Conservation (phyloP, 2,329 filamentous ascomycete genomes). For the Trichoderma lentiforme region DNA sequence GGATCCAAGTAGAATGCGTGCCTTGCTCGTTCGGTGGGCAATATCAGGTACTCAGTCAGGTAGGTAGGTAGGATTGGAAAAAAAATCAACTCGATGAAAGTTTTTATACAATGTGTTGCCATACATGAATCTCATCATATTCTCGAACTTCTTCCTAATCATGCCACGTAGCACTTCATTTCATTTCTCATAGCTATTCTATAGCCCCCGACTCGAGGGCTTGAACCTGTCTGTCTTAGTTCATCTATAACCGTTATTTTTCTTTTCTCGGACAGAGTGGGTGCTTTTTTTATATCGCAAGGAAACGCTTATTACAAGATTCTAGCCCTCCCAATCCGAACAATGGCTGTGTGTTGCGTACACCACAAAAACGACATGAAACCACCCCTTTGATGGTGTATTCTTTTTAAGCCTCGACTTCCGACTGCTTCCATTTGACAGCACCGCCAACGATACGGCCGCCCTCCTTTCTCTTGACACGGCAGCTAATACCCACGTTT, state of each 20-base stretch:
- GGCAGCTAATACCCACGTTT: constrained; percentile 83
- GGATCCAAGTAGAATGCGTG: background rate
- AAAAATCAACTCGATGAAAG: background rate
- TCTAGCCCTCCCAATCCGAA: background rate
- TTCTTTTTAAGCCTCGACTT: constrained; percentile 58
- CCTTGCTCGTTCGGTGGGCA: background rate
- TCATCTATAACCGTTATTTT: background rate
- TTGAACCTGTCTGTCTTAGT: background rate
- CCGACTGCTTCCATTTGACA: constrained; percentile 61
- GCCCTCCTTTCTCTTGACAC: constrained; percentile 87
- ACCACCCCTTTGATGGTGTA: background rate
- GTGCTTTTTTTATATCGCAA: background rate
- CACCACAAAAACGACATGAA: background rate
- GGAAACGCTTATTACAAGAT: background rate
- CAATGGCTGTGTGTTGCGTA: background rate
- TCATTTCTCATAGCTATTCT: constrained; percentile 7
- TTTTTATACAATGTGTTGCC: background rate
- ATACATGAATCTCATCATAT: background rate
- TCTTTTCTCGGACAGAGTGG: background rate
- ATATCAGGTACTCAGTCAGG: background rate
- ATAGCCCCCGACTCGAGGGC: background rate
- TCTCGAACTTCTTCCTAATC: background rate
- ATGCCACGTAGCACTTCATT: background rate
- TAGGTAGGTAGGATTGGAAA: background rate
- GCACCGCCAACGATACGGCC: constrained; percentile 56